phyloP scores from a whole-genome alignment of 192 early-diverging fungal genomes.

The Coemansia sp. region DNA sequence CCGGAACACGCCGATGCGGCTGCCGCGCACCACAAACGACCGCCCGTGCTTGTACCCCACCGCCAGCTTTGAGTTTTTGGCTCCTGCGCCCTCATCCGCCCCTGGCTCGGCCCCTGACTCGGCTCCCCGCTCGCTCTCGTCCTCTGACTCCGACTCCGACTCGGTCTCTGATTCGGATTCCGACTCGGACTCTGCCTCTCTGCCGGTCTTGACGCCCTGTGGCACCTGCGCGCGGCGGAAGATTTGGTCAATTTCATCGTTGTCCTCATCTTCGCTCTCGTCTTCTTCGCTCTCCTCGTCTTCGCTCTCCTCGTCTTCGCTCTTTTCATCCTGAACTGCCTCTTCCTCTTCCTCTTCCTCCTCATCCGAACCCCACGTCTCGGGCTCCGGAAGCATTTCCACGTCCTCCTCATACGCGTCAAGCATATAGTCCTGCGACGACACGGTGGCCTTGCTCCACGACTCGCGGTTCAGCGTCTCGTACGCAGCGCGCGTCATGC shows the following conservation, averaged over 20 bases:
- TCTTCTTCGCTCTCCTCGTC: neutral
- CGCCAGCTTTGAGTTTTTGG: slow-evolving; percentile 70
- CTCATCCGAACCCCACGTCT: slow-evolving; percentile 27
- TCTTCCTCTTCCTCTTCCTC: slow-evolving; percentile 10
- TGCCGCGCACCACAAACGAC: slow-evolving; percentile 88
- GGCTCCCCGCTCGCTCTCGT: slow-evolving; percentile 24
- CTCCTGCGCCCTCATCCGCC: slow-evolving; percentile 15
- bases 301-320: neutral
- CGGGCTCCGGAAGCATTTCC: slow-evolving; percentile 26
- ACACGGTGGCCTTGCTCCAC: slow-evolving; percentile 63
- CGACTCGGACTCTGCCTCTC: neutral
- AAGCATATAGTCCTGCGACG: slow-evolving; percentile 73
- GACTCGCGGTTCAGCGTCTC: slow-evolving; percentile 64
- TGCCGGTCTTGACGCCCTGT: slow-evolving; percentile 30
- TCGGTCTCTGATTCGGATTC: slow-evolving; percentile 18
- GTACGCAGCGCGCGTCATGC: slow-evolving; percentile 72
- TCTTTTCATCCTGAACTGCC: neutral
- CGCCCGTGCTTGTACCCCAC: slow-evolving; percentile 84
- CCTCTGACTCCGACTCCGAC: slow-evolving; percentile 48
- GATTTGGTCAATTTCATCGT: slow-evolving; percentile 25
- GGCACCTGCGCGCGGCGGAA: slow-evolving; percentile 23
- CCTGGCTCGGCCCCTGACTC: slow-evolving; percentile 24
- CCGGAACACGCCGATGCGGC: slow-evolving; percentile 85
- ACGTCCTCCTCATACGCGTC: slow-evolving; percentile 73
- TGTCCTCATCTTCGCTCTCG: slow-evolving; percentile 5